Base-by-base conservation (phyloP, 2,329 filamentous ascomycete genomes). In the Rutstroemia sp. region DNA sequence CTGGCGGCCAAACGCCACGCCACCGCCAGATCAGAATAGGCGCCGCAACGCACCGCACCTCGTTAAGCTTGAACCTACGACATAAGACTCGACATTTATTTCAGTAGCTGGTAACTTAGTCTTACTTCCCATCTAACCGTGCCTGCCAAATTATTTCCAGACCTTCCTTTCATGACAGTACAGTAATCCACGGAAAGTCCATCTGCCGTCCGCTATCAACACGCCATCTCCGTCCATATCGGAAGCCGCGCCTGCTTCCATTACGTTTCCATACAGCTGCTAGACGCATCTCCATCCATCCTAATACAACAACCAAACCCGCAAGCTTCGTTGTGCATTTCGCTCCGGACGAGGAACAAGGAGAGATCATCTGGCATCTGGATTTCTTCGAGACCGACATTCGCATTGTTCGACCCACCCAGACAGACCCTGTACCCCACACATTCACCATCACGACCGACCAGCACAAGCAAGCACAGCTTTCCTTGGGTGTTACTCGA, bases 341-440 rank as follows among this genome's bases (percentile, higher is more conserved):
- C 30, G 30, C 9, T 12, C 30, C 30, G 30, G 30, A 4, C 30
- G 30, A 14, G 30, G 30, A 34, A 34, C 30, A 34, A 34, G 30
- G 30, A 34, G 30, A 34, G 30, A 14, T 34, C 30, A 34, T 34
- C 10, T 4, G 9, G 4, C 30, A 34, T 34, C 30, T 34, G 30
- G 9, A 34, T 34, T 34, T 34, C 30, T 34, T 34, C 30, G 30
- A 34, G 30, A 34, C 30, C 30, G 39, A 42, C 19, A 47, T 25
- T 46, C 23, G 16, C 17, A n/a, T 42, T 6, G 16, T 47, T 47
- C 16, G 44, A 47, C 44, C 44, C 44, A 47, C 44, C 44, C 44
- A n/a, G 17, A 58, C 54, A 44, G 57, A 30, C 49, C 47, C 57
- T 53, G 49, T 48, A 63, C 56, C 54, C 59, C 56, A 57, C 56